Percentiles rank a stretch among this genome's conserved stretches.
These are phyloP conservation scores for Saccharomycopsis vini DNA, from an alignment of 805 yeast genomes.

Conservation along the genomic window DNA sequence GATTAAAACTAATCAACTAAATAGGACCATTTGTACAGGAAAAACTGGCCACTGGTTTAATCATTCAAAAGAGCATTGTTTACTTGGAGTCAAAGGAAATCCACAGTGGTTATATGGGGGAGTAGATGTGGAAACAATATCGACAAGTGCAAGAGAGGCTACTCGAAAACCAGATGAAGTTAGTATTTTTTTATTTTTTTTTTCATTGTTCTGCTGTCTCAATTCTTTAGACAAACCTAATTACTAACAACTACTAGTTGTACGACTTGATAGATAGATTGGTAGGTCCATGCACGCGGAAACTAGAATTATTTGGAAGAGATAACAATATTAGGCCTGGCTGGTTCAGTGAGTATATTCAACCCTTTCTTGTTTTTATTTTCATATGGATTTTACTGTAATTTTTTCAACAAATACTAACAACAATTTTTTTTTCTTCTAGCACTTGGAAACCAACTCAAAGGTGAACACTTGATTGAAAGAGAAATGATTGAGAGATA, in stretches of 20 bases:
- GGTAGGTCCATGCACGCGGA: conserved; percentile 68
- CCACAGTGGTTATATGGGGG: conserved; percentile 62
- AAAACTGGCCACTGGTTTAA: conserved; percentile 96
- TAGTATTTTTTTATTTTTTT: conserved; percentile 8
- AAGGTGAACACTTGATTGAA: conserved; percentile 41
- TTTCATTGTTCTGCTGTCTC: background rate
- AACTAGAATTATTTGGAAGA: conserved; percentile 84
- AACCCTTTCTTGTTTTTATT: background rate
- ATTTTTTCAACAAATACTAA: conserved; percentile 8
- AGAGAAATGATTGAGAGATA: conserved; percentile 5
- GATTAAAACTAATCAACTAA: conserved; percentile 84
- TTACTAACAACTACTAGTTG: conserved; percentile 24
- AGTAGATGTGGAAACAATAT: conserved; percentile 68
- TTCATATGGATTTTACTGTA: background rate
- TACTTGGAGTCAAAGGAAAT: conserved; percentile 78
- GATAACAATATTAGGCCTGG: conserved; percentile 81
- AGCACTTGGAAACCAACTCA: conserved; percentile 71
- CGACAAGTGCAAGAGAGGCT: conserved; percentile 79
- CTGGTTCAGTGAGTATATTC: conserved; percentile 57
- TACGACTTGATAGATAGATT: conserved; percentile 80
- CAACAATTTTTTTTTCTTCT: conserved; percentile 5
- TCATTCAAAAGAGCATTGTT: conserved; percentile 85
- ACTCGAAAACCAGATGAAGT: conserved; percentile 86
- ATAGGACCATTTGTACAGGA: conserved; percentile 87
- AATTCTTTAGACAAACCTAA: background rate